phyloP scores from a whole-genome alignment of 495 filamentous ascomycete genomes.

The Trichoderma reesei region DNA sequence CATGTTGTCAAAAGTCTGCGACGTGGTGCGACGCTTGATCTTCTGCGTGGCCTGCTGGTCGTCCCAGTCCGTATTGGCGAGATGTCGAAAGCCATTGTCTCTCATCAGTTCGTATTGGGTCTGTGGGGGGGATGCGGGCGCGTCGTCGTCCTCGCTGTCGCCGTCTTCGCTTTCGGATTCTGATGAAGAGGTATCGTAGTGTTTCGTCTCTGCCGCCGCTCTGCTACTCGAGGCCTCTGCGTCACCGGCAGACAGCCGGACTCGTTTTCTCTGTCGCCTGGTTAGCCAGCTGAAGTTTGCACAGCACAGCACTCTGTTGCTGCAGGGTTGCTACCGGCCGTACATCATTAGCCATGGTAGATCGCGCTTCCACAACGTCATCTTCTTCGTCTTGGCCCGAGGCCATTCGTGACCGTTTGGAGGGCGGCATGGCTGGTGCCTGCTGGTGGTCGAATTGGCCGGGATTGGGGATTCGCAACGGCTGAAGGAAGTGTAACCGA shows the following conservation, averaged over 20 bases:
- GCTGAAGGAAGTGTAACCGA: not conserved
- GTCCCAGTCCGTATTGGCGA: constrained; percentile 44
- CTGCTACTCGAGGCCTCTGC: constrained; percentile 14
- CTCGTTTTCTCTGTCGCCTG: constrained; percentile 33
- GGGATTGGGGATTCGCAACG: not conserved
- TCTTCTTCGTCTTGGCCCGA: not conserved
- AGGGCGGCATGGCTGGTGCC: not conserved
- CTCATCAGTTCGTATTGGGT: constrained; percentile 43
- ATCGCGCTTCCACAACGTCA: not conserved
- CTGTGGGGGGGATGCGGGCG: constrained; percentile 26
- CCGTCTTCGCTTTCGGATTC: constrained; percentile 23
- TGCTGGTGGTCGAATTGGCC: not conserved
- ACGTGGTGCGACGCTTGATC: constrained; percentile 43
- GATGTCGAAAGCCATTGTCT: constrained; percentile 43
- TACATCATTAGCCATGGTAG: not conserved
- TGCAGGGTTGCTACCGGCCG: not conserved
- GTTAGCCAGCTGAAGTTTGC: not conserved
- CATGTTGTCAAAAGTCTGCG: constrained; percentile 50
- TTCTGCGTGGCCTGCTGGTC: constrained; percentile 65
- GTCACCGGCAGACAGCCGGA: constrained; percentile 24
- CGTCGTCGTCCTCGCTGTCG: constrained; percentile 22
- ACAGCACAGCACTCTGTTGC: not conserved
- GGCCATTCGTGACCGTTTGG: not conserved
- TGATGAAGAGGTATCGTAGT: constrained; percentile 11
- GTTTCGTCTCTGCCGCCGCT: constrained; percentile 16